A percentile compares a stretch with the other conserved stretches of the same genome.
These are phyloP conservation scores for Cystofilobasidium bisporidii DNA, from an alignment of 768 basidiomycete species.

Conservation along the genomic window DNA sequence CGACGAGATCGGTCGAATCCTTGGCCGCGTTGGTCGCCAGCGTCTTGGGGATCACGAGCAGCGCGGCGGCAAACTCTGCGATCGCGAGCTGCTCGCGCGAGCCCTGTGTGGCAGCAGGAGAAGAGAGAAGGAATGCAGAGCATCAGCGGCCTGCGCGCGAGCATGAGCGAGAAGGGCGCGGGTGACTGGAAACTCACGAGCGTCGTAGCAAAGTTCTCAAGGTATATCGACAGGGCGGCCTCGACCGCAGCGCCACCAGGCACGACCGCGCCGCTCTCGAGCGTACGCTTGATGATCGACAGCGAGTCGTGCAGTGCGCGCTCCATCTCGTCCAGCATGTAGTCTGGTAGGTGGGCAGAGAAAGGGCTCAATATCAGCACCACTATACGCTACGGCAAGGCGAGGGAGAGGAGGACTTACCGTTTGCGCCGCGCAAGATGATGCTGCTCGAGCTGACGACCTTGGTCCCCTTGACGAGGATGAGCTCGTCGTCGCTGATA, in stretches of 20 bases:
- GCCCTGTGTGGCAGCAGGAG: conserved; percentile 68
- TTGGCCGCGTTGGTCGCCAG: conserved; percentile 97
- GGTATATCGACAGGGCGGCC: conserved; percentile 88
- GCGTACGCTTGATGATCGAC: conserved; percentile 88
- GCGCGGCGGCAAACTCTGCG: conserved; percentile 90
- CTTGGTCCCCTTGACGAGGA: conserved; percentile 95
- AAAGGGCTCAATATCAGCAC: too few species aligned
- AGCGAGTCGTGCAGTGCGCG: conserved; percentile 86
- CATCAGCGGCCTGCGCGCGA: neutral
- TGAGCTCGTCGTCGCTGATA: conserved; percentile 96
- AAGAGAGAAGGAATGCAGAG: neutral
- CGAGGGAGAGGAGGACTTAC: conserved; percentile 4
- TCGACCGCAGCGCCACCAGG: conserved; percentile 97
- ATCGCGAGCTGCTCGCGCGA: conserved; percentile 97
- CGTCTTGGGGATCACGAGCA: conserved; percentile 91
- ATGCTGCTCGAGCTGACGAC: conserved; percentile 88
- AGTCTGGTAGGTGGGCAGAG: conserved; percentile 47
- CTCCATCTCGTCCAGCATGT: conserved; percentile 99
- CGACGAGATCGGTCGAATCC: conserved; percentile 93
- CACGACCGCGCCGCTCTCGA: conserved; percentile 91
- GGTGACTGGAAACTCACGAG: conserved; percentile 51
- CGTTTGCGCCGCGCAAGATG: conserved; percentile 85
- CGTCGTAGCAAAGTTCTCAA: conserved; percentile 98
- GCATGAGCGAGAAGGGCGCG: neutral
- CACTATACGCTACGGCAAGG: conserved; percentile 16